Base-by-base conservation (phyloP, 1,139 yeast genomes). In the Nakaseomyces bracarensis region DNA sequence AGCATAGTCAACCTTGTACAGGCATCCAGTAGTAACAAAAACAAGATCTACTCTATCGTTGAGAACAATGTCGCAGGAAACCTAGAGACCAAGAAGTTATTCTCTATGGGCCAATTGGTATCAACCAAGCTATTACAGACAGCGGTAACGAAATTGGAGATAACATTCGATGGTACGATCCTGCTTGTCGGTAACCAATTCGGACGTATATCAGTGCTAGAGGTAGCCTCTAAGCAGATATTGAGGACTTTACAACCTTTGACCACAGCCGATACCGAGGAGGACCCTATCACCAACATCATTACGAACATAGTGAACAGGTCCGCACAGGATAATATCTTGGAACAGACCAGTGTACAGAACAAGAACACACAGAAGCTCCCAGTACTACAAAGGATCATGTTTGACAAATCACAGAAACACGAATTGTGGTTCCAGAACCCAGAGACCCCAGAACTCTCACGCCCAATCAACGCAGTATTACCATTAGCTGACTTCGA, bases 81-180 rank as follows among this genome's bases (percentile, higher is more conserved):
- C 18, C 42, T 40, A 13, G 45, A 42, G 18, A 40, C 44, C 26
- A 48, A 46, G 23, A 49, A 52, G 20, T 45, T 58, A 22, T 54
- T 45, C 40, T 37, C 50, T 7, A 57, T 51, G 46, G 62, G 62
- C 4, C 62, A 57, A 43, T 30, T 60, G 9, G 40, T 51, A 9
- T 47, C 55, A 26, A 48, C 49, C 2, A 52, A 49, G 35, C 21
- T 60, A 3, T 29, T 46, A 7, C 49, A 49, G 3, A 43, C 46
- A n/a, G 49, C 61, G 2, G 74, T 82, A 4, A 73, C 84, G 0
- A 66, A 75, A 25, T 49, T 87, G 42, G 67, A 67, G 2, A 61
- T 85, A 2, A 79, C 89, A 1, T 67, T 82, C 55, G 97, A 91
- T 57, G 96, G 93, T 2, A 77, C 89, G 18, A 61, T 68, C 36